Evolutionary conservation across 169 alveolate genomes (phyloP).

Genomic region (Plasmodium cynomolgi): DNA sequence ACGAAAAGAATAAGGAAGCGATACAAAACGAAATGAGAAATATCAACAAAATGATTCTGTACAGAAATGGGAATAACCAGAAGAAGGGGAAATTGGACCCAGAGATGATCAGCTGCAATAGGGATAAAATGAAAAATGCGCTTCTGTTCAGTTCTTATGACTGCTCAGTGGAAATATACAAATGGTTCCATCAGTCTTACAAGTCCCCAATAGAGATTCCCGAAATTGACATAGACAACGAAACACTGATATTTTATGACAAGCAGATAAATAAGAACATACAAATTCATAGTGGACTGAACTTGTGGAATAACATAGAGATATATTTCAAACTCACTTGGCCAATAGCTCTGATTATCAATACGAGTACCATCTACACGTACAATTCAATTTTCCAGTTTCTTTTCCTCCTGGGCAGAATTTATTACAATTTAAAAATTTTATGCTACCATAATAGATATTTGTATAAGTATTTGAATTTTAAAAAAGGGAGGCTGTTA

Average conservation of each 20-base stretch:
- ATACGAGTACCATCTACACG: constrained; percentile 70
- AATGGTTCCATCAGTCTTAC: constrained; percentile 76
- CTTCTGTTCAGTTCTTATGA: constrained; percentile 67
- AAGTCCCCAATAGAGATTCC: constrained; percentile 75
- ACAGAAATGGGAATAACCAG: neutral
- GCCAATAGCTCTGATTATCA: constrained; percentile 74
- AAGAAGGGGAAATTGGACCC: neutral
- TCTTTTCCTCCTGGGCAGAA: constrained; percentile 67
- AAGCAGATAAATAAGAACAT: constrained; percentile 71
- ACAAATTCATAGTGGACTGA: constrained; percentile 74
- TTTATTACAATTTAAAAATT: constrained; percentile 72
- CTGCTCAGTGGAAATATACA: constrained; percentile 72
- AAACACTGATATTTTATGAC: constrained; percentile 76
- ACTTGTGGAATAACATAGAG: constrained; percentile 72
- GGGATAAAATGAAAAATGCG: constrained; percentile 11
- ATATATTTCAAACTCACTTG: constrained; percentile 71
- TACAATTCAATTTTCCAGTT: constrained; percentile 75
- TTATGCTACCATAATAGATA: constrained; percentile 74
- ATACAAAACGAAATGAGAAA: constrained; percentile 57
- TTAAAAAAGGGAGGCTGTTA: constrained; percentile 37
- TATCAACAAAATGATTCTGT: constrained; percentile 15
- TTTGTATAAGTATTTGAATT: constrained; percentile 55
- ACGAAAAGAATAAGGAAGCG: constrained; percentile 17
- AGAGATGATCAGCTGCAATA: neutral
- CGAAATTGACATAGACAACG: constrained; percentile 73